Percentiles rank a stretch among this genome's conserved stretches.
These are phyloP conservation scores for Huntiella abstrusa DNA, from an alignment of 2,329 filamentous ascomycete genomes.

Conservation along the genomic window DNA sequence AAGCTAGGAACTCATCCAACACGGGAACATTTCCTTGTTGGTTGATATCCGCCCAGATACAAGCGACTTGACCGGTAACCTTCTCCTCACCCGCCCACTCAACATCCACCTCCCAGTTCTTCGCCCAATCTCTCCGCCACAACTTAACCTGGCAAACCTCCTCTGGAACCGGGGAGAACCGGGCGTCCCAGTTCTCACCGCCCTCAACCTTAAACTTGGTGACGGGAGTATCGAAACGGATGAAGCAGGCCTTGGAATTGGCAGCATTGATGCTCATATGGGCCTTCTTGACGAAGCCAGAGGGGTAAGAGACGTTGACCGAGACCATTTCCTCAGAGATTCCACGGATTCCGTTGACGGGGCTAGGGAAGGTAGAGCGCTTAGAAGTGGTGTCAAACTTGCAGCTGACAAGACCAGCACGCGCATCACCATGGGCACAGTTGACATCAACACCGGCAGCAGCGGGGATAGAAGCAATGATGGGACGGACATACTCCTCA, in stretches of 20 bases:
- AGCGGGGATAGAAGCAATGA: slow-evolving; percentile 53
- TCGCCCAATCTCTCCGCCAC: slow-evolving; percentile 66
- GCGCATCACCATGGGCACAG: slow-evolving; percentile 28
- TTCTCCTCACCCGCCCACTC: slow-evolving; percentile 32
- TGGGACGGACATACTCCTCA: slow-evolving; percentile 43
- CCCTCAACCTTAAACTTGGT: slow-evolving; percentile 44
- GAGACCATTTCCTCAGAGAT: slow-evolving; percentile 34
- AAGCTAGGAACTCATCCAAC: slow-evolving; percentile 59
- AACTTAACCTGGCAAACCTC: slow-evolving; percentile 53
- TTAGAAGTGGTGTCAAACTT: slow-evolving; percentile 38
- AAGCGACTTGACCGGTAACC: slow-evolving; percentile 43
- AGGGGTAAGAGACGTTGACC: slow-evolving; percentile 34
- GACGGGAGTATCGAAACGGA: slow-evolving; percentile 53
- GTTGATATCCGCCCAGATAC: slow-evolving; percentile 80
- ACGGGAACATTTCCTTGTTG: slow-evolving; percentile 54
- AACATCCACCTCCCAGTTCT: slow-evolving; percentile 58
- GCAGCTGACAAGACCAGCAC: slow-evolving; percentile 43
- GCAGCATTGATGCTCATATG: slow-evolving; percentile 47
- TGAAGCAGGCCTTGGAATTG: slow-evolving; percentile 61
- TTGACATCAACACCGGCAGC: slow-evolving; percentile 40
- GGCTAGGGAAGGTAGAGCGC: slow-evolving; percentile 17
- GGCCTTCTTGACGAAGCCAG: slow-evolving; percentile 26
- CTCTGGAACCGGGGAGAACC: slow-evolving; percentile 43
- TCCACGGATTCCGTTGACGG: slow-evolving; percentile 14
- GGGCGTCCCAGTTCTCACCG: slow-evolving; percentile 36